Evolutionary conservation across 805 yeast species (phyloP).

Genomic region (Ogataea glucozyma): DNA sequence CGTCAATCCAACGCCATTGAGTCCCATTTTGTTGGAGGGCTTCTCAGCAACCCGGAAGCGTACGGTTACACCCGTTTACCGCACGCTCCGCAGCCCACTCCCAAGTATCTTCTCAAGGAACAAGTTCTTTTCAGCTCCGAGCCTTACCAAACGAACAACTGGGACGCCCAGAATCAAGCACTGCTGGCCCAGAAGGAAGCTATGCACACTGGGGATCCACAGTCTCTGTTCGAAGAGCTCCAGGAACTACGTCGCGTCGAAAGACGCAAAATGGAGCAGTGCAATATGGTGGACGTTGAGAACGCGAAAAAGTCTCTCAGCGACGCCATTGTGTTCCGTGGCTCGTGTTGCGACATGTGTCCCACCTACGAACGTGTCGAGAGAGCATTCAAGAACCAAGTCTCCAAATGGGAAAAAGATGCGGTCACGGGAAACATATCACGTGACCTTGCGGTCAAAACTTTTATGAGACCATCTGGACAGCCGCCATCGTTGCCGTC

Average conservation of each 20-base stretch:
- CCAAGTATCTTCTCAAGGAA: slow-evolving; percentile 35
- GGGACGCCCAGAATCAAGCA: slow-evolving; percentile 78
- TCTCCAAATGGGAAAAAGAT: slow-evolving; percentile 73
- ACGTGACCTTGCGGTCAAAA: slow-evolving; percentile 69
- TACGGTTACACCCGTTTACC: slow-evolving; percentile 31
- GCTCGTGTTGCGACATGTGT: slow-evolving; percentile 93
- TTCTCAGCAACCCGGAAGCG: slow-evolving; percentile 30
- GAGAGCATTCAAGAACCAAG: slow-evolving; percentile 84
- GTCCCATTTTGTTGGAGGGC: slow-evolving; percentile 32
- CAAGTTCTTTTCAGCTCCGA: slow-evolving; percentile 38
- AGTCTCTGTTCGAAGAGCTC: slow-evolving; percentile 72
- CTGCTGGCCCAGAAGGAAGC: slow-evolving; percentile 55
- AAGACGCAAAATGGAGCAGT: slow-evolving; percentile 72
- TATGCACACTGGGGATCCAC: slow-evolving; percentile 50
- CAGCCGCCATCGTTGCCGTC: slow-evolving; percentile 98
- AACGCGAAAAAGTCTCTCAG: slow-evolving; percentile 77
- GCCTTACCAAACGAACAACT: slow-evolving; percentile 42
- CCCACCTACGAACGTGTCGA: slow-evolving; percentile 90
- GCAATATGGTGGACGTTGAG: slow-evolving; percentile 85
- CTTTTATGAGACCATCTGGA: slow-evolving; percentile 96
- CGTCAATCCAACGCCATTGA: slow-evolving; percentile 20
- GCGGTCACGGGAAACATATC: slow-evolving; percentile 59
- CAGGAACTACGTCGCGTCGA: slow-evolving; percentile 75
- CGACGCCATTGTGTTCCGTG: slow-evolving; percentile 85
- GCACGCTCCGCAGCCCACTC: slow-evolving; percentile 24